Evolutionary conservation across 2,329 filamentous ascomycete genomes (phyloP), one percentile per base, ranked within the genome.

Genomic region (Colletotrichum somersetense): DNA sequence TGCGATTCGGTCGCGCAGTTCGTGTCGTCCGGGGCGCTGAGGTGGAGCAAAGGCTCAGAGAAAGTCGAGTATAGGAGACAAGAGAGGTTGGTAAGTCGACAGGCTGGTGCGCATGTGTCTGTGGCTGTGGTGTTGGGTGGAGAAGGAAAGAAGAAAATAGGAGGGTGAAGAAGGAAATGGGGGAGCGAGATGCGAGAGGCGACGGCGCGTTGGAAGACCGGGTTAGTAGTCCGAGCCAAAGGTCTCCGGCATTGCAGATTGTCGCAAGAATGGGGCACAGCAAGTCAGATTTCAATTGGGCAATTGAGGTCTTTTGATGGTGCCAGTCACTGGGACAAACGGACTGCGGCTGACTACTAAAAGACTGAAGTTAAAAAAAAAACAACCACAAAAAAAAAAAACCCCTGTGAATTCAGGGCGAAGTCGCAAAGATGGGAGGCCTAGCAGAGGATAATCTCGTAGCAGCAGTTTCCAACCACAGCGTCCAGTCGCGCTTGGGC

Each of bases 221-320:
- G 64, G 65, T 72, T 62, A 72, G 59, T 68, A 72, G 59, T 73
- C 63, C 63, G 68, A 71, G 72, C 72, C 69, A 72, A 68, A 67
- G 58, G 61, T 72, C 65, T 67, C 59, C 59, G 40, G 69, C 69
- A 73, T 73, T 56, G 72, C 59, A 73, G 57, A 46, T 56, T 55
- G 71, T 67, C 62, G 71, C 62, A 62, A 62, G 48, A 59, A 30
- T 18, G 11, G 63, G 48, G 30, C 42, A 64, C 46, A 40, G 38
- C 59, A 56, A 65, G 38, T 35, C 46, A 14, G 48, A 40, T 33
- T 42, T 66, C 66, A 30, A 70, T 65, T 65, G 50, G 23, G 44
- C 67, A 66, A 64, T 66, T 42, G 53, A 16, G 12, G 48, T 16
- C 23, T 62, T 46, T 20, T 38, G 14, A n/a, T 23, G 35, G n/a